Percentiles rank a stretch among this genome's conserved stretches.
These are phyloP conservation scores for Rhynchosporium graminicola DNA, from an alignment of 2,329 filamentous ascomycete genomes.

Conservation along the genomic window DNA sequence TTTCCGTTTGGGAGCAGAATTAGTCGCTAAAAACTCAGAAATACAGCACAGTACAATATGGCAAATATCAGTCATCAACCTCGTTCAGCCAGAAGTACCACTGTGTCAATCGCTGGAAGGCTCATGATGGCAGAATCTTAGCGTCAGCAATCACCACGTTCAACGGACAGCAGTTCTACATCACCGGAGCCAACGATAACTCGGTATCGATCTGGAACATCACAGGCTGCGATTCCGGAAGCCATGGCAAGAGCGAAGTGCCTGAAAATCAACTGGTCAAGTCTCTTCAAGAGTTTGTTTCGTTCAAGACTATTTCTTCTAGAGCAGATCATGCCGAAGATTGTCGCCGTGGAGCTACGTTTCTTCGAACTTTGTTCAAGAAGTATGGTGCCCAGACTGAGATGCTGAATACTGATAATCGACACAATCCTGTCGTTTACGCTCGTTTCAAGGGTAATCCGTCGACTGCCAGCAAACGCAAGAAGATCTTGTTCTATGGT, in stretches of 20 bases:
- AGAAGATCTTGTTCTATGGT: slow-evolving; percentile 93
- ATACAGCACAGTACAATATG: slow-evolving; percentile 67
- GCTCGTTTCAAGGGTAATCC: slow-evolving; percentile 82
- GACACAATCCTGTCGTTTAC: slow-evolving; percentile 86
- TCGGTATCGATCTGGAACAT: slow-evolving; percentile 88
- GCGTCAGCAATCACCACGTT: slow-evolving; percentile 76
- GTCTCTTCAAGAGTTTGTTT: slow-evolving; percentile 81
- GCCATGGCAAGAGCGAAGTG: slow-evolving; percentile 29
- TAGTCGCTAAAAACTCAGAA: slow-evolving; percentile 47
- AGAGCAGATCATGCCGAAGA: slow-evolving; percentile 84
- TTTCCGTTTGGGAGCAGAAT: background rate
- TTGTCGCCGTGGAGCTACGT: slow-evolving; percentile 89
- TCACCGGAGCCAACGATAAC: slow-evolving; percentile 92
- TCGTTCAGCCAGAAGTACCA: slow-evolving; percentile 79
- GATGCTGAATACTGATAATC: slow-evolving; percentile 79
- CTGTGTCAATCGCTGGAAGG: slow-evolving; percentile 74
- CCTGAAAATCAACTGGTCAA: slow-evolving; percentile 62
- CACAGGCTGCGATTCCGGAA: slow-evolving; percentile 41
- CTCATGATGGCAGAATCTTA: slow-evolving; percentile 84
- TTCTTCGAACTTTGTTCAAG: slow-evolving; percentile 86
- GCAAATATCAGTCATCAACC: slow-evolving; percentile 50
- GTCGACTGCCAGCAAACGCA: slow-evolving; percentile 64
- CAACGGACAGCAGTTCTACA: slow-evolving; percentile 76
- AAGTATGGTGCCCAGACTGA: slow-evolving; percentile 87
- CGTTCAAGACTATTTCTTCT: slow-evolving; percentile 89